Percentiles rank a stretch among this genome's conserved stretches.
Conservation (phyloP, 495 filamentous ascomycete species). For the Staphylotrichum longicolle region DNA sequence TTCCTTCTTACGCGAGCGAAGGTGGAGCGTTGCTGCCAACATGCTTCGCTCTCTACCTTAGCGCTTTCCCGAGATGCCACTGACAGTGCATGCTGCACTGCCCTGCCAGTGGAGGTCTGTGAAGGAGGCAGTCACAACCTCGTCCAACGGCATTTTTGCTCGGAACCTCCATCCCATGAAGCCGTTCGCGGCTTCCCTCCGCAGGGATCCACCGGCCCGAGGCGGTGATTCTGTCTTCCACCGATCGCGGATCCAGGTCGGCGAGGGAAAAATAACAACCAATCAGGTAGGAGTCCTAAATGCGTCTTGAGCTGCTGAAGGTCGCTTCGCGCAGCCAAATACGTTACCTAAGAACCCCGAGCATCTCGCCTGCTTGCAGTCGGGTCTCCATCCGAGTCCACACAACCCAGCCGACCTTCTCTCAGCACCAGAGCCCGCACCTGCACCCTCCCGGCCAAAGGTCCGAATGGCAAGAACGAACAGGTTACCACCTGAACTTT, state of each 20-base stretch:
- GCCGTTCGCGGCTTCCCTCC: neutral
- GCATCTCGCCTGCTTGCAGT: too few species aligned
- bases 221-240: neutral
- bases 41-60: neutral
- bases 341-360: too few species aligned
- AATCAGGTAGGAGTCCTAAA: constrained; percentile 6
- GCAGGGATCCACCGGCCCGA: neutral
- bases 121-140: neutral
- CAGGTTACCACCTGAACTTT: too few species aligned
- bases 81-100: neutral
- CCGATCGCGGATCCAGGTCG: neutral
- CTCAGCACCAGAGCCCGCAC: too few species aligned
- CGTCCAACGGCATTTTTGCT: neutral
- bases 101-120: neutral
- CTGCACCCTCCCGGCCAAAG: too few species aligned
- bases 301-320: neutral
- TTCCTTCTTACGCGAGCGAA: neutral
- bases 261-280: neutral
- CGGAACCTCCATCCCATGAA: neutral
- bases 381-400: too few species aligned
- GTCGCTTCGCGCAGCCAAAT: neutral
- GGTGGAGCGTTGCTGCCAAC: constrained; percentile 8
- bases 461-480: too few species aligned
- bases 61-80: neutral
- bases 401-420: too few species aligned